Percentiles rank a stretch among this genome's conserved stretches.
Conservation (phyloP, 2,329 filamentous ascomycete genomes). For the Epichloe scottii region DNA sequence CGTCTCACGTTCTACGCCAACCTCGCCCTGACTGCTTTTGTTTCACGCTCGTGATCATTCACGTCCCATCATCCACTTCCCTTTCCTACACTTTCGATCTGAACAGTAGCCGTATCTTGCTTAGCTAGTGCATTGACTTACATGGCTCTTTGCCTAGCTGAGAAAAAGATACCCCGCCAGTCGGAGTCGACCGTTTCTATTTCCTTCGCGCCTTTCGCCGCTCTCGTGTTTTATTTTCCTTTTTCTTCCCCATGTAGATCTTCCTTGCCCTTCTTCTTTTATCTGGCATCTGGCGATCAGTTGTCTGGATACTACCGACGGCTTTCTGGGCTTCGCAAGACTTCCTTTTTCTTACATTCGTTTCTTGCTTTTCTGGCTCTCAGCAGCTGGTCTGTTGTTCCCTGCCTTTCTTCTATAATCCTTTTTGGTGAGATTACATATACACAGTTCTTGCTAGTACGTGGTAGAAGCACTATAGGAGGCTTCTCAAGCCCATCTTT, state of each 20-base stretch:
- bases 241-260: not conserved
- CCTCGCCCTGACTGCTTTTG: not conserved
- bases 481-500: not conserved
- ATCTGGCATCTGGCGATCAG: not conserved
- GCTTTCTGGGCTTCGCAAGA: not conserved
- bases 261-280: not conserved
- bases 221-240: not conserved
- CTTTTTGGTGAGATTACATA: no score
- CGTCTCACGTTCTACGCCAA: conserved; percentile 14
- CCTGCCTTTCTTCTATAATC: not conserved
- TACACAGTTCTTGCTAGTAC: not conserved
- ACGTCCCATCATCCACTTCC: no score
- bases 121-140: not conserved
- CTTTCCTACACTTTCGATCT: not conserved
- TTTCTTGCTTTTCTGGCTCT: not conserved
- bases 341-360: not conserved
- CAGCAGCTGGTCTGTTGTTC: conserved; percentile 6
- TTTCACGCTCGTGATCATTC: not conserved
- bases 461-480: not conserved
- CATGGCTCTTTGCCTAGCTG: not conserved
- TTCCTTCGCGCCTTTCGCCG: not conserved
- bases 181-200: not conserved
- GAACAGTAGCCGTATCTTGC: not conserved
- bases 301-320: not conserved
- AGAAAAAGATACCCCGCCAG: not conserved